These are phyloP conservation scores for Mycena filopes DNA, from an alignment of 768 basidiomycete species.

Conservation along the genomic window DNA sequence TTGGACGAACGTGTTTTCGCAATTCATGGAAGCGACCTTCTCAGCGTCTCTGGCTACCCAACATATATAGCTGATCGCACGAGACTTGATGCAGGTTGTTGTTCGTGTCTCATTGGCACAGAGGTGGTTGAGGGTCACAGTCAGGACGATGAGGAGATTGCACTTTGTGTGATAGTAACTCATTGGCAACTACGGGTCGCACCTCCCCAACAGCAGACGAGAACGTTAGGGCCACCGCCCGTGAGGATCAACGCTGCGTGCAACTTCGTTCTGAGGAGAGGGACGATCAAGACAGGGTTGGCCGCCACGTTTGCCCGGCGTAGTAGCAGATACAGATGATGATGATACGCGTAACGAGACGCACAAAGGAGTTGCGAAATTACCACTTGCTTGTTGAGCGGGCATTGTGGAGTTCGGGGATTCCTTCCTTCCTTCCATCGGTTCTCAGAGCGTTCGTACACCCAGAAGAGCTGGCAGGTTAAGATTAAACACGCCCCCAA, in stretches of 20 bases:
- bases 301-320: conserved; percentile 10
- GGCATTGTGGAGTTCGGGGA: conserved; percentile 25
- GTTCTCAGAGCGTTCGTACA: conserved; percentile 1
- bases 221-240: conserved; percentile 39
- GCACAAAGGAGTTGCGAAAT: conserved; percentile 28
- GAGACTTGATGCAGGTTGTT: conserved; percentile 3
- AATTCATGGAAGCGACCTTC: neutral
- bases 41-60: neutral
- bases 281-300: conserved; percentile 14
- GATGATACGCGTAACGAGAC: conserved; percentile 6
- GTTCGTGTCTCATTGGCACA: neutral
- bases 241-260: conserved; percentile 41
- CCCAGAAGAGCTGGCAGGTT: conserved; percentile 11
- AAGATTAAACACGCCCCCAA: conserved; percentile 3
- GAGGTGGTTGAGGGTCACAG: conserved; percentile 12
- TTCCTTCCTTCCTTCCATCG: conserved; percentile 30
- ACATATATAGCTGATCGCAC: neutral
- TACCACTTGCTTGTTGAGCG: conserved; percentile 18
- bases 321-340: conserved; percentile 4
- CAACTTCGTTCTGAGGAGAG: conserved; percentile 8
- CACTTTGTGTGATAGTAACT: no score
- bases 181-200: no score
- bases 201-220: conserved; percentile 45
- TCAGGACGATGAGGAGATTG: conserved; percentile 36
- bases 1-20: neutral